These are phyloP conservation scores for Endocarpon pusillum DNA, from an alignment of 495 filamentous ascomycete species.

Conservation along the genomic window DNA sequence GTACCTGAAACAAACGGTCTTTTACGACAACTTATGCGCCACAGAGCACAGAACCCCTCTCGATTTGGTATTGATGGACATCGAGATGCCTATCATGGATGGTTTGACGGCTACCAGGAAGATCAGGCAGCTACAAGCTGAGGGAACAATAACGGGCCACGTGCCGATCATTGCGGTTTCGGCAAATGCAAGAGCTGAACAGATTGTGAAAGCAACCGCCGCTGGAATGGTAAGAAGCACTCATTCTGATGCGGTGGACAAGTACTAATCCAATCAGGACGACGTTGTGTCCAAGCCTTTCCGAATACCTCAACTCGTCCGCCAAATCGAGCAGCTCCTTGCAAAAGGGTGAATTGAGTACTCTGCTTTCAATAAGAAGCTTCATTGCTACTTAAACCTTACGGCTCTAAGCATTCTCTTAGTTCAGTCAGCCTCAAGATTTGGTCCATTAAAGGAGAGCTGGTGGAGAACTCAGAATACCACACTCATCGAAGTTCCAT, in stretches of 20 bases:
- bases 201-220: slow-evolving; percentile 43
- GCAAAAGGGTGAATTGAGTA: too few species aligned
- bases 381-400: too few species aligned
- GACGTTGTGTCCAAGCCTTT: slow-evolving; percentile 78
- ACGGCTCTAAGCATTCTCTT: too few species aligned
- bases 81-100: slow-evolving; percentile 76
- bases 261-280: slow-evolving; percentile 32
- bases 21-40: too few species aligned
- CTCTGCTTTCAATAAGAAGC: too few species aligned
- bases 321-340: too few species aligned
- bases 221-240: slow-evolving; percentile 72
- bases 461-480: too few species aligned
- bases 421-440: too few species aligned
- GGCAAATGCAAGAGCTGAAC: slow-evolving; percentile 55
- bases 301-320: slow-evolving; percentile 48
- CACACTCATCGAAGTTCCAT: too few species aligned
- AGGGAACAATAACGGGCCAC: slow-evolving; percentile 34
- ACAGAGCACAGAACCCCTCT: slow-evolving; percentile 15
- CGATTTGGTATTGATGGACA: slow-evolving; percentile 64
- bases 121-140: slow-evolving; percentile 43
- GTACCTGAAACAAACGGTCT: slow-evolving; percentile 19
- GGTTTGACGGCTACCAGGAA: slow-evolving; percentile 48
- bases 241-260: too few species aligned
- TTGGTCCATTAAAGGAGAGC: too few species aligned
- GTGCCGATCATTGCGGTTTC: slow-evolving; percentile 63